Evolutionary conservation across 495 filamentous ascomycete species (phyloP).

Genomic region (Ascobolus immersus): DNA sequence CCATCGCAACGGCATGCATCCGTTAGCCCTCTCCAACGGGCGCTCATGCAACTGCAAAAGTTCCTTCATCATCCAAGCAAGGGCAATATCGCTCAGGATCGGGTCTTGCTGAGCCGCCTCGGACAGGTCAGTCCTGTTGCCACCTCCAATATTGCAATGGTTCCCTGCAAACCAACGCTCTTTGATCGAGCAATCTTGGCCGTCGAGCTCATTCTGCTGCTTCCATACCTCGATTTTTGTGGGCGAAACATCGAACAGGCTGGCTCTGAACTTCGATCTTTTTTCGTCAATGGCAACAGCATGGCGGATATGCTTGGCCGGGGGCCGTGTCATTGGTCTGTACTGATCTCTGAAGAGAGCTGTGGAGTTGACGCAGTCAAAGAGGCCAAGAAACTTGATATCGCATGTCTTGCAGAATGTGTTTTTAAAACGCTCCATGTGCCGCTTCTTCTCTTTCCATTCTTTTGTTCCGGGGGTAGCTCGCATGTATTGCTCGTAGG

Average conservation of each 20-base stretch:
- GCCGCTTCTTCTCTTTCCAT: conserved; percentile 64
- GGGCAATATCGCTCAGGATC: conserved; percentile 44
- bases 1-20: no score
- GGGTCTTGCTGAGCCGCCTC: conserved; percentile 29
- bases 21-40: conserved; percentile 42
- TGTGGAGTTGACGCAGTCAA: conserved; percentile 61
- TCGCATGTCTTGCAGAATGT: conserved; percentile 68
- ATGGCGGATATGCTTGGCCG: conserved; percentile 29
- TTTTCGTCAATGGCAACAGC: conserved; percentile 60
- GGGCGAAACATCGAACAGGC: conserved; percentile 16
- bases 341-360: no score
- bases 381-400: conserved; percentile 46
- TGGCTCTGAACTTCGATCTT: conserved; percentile 33
- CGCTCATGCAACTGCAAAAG: conserved; percentile 44
- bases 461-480: no score
- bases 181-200: conserved; percentile 43
- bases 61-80: conserved; percentile 52
- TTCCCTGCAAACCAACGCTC: conserved; percentile 68
- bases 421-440: no score
- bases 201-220: conserved; percentile 31
- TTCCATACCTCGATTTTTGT: no score
- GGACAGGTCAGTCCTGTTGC: no score
- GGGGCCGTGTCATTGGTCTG: no score
- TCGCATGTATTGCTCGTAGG: no score
- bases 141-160: conserved; percentile 65